Evolutionary conservation across 2,329 filamentous ascomycete species (phyloP).

Genomic region (Claviceps sp.): DNA sequence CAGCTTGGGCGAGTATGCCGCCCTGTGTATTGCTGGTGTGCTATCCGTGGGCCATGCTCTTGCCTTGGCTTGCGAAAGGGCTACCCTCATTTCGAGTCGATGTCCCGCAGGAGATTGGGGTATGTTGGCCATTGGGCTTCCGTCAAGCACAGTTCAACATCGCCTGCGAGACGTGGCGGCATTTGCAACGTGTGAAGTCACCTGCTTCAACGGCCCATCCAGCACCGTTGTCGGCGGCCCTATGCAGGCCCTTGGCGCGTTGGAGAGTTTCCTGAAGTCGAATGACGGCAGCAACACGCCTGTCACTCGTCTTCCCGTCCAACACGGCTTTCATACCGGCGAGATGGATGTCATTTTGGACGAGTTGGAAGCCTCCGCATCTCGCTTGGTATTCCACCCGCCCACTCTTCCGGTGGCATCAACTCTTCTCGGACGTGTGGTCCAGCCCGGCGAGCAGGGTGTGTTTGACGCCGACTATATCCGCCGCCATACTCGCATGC

Average conservation of each 20-base stretch:
- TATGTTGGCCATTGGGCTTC: constrained; percentile 20
- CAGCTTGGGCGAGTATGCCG: constrained; percentile 51
- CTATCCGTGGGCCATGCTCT: constrained; percentile 47
- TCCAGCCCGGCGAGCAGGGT: constrained; percentile 11
- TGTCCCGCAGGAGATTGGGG: constrained; percentile 28
- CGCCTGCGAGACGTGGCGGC: no score
- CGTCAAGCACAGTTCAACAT: no score
- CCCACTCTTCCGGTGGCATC: constrained; percentile 3
- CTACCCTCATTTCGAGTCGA: constrained; percentile 38
- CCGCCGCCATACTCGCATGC: not conserved
- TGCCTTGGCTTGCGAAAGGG: constrained; percentile 47
- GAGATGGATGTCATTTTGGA: constrained; percentile 28
- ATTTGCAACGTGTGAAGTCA: no score
- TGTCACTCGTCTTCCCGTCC: constrained; percentile 21
- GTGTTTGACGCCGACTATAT: constrained; percentile 21
- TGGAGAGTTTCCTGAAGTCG: not conserved
- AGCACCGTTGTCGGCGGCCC: no score
- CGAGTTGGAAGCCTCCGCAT: constrained; percentile 26
- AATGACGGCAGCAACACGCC: constrained; percentile 17
- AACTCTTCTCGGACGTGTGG: constrained; percentile 35
- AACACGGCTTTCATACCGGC: constrained; percentile 21
- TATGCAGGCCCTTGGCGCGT: constrained; percentile 1
- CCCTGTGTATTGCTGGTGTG: constrained; percentile 47
- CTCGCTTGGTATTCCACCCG: not conserved
- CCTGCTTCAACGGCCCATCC: no score